Percentiles rank a stretch among this genome's conserved stretches.
These are phyloP conservation scores for Davidsoniella neocaledoniae DNA, from an alignment of 2,329 filamentous ascomycete genomes.

Conservation along the genomic window DNA sequence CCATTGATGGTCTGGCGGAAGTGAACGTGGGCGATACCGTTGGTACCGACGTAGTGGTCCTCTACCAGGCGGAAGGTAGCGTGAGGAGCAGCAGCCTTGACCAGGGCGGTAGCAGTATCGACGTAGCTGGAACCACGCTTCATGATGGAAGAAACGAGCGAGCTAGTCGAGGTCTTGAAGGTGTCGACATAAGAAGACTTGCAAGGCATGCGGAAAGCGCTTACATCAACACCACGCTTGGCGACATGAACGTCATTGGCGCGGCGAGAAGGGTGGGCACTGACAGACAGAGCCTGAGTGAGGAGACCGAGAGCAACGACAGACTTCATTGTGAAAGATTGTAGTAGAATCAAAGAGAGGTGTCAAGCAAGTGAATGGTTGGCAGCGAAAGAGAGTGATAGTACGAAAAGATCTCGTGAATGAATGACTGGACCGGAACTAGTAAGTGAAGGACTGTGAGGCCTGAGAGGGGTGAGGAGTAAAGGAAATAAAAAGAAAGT, in stretches of 20 bases:
- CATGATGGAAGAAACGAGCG: conserved; percentile 15
- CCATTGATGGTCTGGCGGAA: conserved; percentile 42
- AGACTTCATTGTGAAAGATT: conserved; percentile 18
- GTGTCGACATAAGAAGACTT: conserved; percentile 20
- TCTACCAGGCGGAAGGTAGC: conserved; percentile 32
- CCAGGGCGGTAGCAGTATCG: conserved; percentile 27
- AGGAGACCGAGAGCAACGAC: conserved; percentile 20
- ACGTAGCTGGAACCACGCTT: conserved; percentile 20
- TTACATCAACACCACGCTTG: conserved; percentile 20
- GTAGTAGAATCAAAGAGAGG: background rate
- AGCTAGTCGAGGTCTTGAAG: conserved; percentile 14
- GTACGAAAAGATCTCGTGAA: background rate
- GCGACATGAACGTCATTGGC: conserved; percentile 12
- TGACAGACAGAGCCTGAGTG: conserved; percentile 19
- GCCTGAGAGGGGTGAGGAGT: conserved; percentile 9
- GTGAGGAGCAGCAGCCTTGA: conserved; percentile 22
- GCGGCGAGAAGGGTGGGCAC: conserved; percentile 20
- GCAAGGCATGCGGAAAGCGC: conserved; percentile 19
- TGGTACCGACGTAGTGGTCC: conserved; percentile 36
- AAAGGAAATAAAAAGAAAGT: background rate
- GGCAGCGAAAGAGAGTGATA: background rate
- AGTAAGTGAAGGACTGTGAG: background rate
- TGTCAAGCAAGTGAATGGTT: conserved; percentile 1
- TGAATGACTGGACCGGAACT: background rate
- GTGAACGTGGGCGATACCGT: conserved; percentile 39